phyloP scores from a whole-genome alignment of 129 eudicot species.

The Saposhnikovia divaricata region DNA sequence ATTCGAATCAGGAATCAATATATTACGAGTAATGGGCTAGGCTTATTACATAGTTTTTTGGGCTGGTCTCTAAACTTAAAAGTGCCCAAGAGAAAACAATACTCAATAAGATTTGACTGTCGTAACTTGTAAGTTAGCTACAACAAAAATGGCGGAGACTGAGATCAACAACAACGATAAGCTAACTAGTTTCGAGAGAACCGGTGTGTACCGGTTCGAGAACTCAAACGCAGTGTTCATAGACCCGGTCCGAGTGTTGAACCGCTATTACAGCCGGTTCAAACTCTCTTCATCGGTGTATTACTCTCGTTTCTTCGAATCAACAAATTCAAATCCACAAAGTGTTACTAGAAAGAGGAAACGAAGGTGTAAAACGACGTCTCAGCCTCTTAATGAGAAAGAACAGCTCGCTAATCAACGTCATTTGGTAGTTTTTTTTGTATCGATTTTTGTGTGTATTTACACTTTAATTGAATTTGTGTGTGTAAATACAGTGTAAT shows the following conservation, averaged over 20 bases:
- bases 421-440: conserved; percentile 43
- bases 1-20: too few relatives aligned
- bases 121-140: background rate
- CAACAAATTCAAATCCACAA: conserved; percentile 8
- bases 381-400: conserved; percentile 33
- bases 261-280: conserved; percentile 53
- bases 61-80: too few relatives aligned
- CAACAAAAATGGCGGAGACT: conserved; percentile 31
- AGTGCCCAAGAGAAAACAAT: too few relatives aligned
- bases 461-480: background rate
- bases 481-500: background rate
- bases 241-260: conserved; percentile 79
- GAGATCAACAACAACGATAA: conserved; percentile 14
- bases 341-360: conserved; percentile 34
- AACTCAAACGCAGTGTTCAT: conserved; percentile 44
- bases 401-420: conserved; percentile 71
- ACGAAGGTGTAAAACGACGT: conserved; percentile 24
- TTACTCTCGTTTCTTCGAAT: conserved; percentile 76
- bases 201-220: conserved; percentile 54
- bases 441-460: background rate
- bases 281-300: conserved; percentile 67
- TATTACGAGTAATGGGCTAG: too few relatives aligned
- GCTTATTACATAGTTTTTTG: too few relatives aligned
- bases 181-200: conserved; percentile 31
- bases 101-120: too few relatives aligned